Conservation (phyloP, 2,329 filamentous ascomycete species). For the Exophiala dermatitidis region DNA sequence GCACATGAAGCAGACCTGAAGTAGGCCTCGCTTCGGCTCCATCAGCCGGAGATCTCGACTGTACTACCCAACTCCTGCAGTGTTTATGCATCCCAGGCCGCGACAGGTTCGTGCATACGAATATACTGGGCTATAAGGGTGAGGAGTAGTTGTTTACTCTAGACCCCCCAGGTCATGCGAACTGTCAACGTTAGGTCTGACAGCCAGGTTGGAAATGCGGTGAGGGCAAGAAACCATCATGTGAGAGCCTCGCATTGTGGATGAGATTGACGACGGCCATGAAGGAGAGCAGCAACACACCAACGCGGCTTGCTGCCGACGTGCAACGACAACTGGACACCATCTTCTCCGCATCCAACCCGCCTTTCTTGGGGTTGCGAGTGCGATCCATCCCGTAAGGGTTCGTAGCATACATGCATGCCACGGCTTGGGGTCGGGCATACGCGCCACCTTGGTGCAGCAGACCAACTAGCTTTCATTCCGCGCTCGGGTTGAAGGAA, state of each 20-base stretch:
- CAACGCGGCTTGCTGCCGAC: not conserved
- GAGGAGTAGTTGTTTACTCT: not conserved
- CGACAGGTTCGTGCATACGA: too few relatives aligned
- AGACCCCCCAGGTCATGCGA: not conserved
- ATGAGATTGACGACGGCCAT: not conserved
- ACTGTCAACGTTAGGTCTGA: not conserved
- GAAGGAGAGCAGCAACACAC: not conserved
- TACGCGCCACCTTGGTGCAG: too few relatives aligned
- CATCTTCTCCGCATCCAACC: not conserved
- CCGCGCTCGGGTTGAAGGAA: too few relatives aligned
- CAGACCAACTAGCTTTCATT: too few relatives aligned
- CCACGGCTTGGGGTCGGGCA: too few relatives aligned
- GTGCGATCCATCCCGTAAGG: not conserved
- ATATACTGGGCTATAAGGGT: too few relatives aligned
- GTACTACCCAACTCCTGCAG: too few relatives aligned
- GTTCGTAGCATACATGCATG: not conserved
- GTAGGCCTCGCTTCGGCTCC: too few relatives aligned
- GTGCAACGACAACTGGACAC: not conserved
- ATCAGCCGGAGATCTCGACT: too few relatives aligned
- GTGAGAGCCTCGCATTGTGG: conserved; percentile 6
- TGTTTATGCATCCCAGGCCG: too few relatives aligned
- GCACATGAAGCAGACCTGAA: too few relatives aligned
- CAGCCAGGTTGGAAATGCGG: conserved; percentile 17
- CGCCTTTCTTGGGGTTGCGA: not conserved
- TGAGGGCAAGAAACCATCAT: conserved; percentile 15